Conservation (phyloP, 1,284 basidiomycete genomes). For the Rhizoctonia solani region DNA sequence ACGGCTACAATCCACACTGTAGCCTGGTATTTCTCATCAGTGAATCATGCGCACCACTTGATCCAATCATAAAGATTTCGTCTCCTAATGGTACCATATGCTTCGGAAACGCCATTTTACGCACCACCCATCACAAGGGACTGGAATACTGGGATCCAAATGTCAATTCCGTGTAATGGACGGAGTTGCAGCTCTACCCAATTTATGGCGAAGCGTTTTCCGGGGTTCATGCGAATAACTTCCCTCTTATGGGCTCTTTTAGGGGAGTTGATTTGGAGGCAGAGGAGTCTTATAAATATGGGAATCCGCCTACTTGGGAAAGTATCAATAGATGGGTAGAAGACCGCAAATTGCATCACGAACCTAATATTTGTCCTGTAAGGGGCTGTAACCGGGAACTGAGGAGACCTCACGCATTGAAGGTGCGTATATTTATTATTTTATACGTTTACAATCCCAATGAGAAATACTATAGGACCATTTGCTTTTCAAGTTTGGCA, state of each 20-base stretch:
- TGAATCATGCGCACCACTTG: neutral
- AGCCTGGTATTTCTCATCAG: neutral
- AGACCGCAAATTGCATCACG: neutral
- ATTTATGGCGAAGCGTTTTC: too few relatives aligned
- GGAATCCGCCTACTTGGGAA: neutral
- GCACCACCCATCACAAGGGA: neutral
- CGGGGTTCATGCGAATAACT: too few relatives aligned
- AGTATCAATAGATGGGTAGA: neutral
- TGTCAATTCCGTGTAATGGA: too few relatives aligned
- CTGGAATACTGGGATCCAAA: neutral
- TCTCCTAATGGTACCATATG: neutral
- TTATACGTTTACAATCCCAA: neutral
- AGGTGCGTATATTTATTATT: neutral
- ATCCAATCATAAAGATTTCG: neutral
- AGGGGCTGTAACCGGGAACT: neutral
- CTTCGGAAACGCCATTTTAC: neutral
- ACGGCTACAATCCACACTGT: neutral
- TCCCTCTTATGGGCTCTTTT: too few relatives aligned
- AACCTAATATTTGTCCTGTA: neutral
- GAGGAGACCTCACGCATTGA: constrained; percentile 17
- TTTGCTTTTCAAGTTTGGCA: constrained; percentile 8
- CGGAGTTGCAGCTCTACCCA: too few relatives aligned
- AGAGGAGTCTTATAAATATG: neutral
- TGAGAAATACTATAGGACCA: neutral
- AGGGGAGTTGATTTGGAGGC: too few relatives aligned